Evolutionary conservation across 495 filamentous ascomycete genomes (phyloP).

Genomic region (Tuber indicum): DNA sequence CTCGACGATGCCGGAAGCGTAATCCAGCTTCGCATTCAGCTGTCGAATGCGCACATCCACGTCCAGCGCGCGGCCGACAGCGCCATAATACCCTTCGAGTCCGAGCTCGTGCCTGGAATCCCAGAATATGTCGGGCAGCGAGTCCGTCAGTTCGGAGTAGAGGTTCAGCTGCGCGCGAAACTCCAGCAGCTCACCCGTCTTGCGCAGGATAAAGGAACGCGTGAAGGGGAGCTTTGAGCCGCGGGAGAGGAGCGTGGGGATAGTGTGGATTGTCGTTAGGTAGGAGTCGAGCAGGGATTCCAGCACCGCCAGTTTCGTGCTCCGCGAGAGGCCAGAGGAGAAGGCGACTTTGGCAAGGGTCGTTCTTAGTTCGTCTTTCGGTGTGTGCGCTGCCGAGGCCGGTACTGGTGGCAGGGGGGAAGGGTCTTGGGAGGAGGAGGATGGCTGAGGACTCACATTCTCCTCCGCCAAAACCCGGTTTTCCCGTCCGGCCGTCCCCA

Average conservation of each 20-base stretch:
- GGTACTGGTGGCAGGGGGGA: background rate
- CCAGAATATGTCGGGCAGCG: conserved; percentile 94
- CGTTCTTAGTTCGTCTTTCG: conserved; percentile 48
- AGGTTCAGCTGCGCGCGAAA: conserved; percentile 91
- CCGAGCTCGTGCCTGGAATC: conserved; percentile 80
- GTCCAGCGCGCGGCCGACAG: conserved; percentile 82
- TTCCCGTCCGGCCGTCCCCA: conserved; percentile 61
- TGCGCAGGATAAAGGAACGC: conserved; percentile 73
- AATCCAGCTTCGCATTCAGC: conserved; percentile 95
- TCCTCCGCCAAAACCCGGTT: conserved; percentile 21
- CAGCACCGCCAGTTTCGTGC: conserved; percentile 91
- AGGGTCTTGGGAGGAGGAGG: background rate
- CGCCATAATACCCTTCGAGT: conserved; percentile 87
- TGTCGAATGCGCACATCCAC: conserved; percentile 87
- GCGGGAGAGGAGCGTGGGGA: conserved; percentile 64
- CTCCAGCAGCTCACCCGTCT: conserved; percentile 86
- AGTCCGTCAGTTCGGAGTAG: conserved; percentile 93
- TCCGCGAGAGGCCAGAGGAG: conserved; percentile 86
- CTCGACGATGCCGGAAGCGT: conserved; percentile 88
- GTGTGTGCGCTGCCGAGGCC: background rate
- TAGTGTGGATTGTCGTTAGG: conserved; percentile 72
- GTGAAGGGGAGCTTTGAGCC: conserved; percentile 63
- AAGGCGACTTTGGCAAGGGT: conserved; percentile 92
- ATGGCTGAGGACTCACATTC: background rate
- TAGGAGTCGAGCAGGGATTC: conserved; percentile 77